Base-by-base conservation (phyloP, 2,329 filamentous ascomycete species). In the Lanzia echinophila region DNA sequence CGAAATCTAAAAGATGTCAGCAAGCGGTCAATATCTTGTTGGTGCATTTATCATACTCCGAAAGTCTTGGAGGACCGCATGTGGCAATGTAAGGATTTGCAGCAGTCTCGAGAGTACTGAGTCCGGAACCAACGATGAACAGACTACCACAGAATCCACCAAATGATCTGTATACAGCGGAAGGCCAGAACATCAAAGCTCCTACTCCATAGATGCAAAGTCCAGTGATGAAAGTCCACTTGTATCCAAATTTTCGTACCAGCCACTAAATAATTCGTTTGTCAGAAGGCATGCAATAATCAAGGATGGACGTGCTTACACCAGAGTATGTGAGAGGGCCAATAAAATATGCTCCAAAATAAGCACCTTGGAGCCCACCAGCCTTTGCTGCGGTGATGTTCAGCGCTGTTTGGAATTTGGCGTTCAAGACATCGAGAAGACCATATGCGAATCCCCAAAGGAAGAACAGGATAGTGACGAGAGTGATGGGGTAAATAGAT, bases 141-240 rank as follows among this genome's bases (percentile, higher is more conserved):
- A 65, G 59, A 45, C 58, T 60, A 6, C 58, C 60, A 41, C 63
- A 65, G 57, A 66, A 66, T 10, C 63, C 63, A 31, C 52, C 56
- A 47, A 66, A 53, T 3, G 50, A 53, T 17, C 50, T 8, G 12
- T 63, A 58, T 11, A 90, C 79, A 6, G 84, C 86, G 1, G 84
- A 86, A 0, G 88, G 88, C 88, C 88, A 92, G 71, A 91, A 90
- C 71, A 90, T 88, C 60, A 92, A 81, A 15, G 87, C 88, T 2
- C 86, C 86, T 8, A 83, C 74, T 2, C 84, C 86, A 66, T 90
- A 91, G 51, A 91, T 83, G 60, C 77, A 78, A 3, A 92, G 74
- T 1, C 88, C 88, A 31, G 84, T 75, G 55, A 92, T 91, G 61
- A 92, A 90, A 0, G 87, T 88, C 48, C 82, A 82, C 62, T 88